A percentile compares a stretch with the other conserved stretches of the same genome.
Conservation (phyloP, 2,329 filamentous ascomycete genomes). For the Fusarium avenaceum region DNA sequence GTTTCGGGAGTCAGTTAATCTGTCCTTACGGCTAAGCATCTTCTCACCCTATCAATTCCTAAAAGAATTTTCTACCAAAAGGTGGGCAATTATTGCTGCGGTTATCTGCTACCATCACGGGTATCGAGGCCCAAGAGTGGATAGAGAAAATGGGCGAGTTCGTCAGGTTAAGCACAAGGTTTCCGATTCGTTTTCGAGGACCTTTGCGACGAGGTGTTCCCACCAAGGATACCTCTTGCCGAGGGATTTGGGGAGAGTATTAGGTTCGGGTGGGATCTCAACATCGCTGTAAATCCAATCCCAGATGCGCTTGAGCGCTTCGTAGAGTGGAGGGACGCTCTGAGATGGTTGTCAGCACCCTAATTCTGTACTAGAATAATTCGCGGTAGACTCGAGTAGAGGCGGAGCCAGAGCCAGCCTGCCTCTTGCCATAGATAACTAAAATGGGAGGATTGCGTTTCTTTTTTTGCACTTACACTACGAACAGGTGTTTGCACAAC, state of each 20-base stretch:
- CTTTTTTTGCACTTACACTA: constrained; percentile 53
- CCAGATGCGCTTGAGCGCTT: constrained; percentile 53
- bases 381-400: constrained; percentile 28
- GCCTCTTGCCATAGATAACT: constrained; percentile 27
- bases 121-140: constrained; percentile 27
- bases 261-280: constrained; percentile 26
- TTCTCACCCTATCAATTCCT: constrained; percentile 28
- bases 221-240: constrained; percentile 55
- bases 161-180: constrained; percentile 57
- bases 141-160: constrained; percentile 28
- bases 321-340: constrained; percentile 58
- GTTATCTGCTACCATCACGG: constrained; percentile 35
- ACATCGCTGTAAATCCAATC: constrained; percentile 53
- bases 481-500: constrained; percentile 56
- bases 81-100: constrained; percentile 48
- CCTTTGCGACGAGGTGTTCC: constrained; percentile 55
- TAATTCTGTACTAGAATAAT: constrained; percentile 41
- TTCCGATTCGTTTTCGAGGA: constrained; percentile 52
- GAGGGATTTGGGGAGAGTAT: constrained; percentile 44
- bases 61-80: constrained; percentile 44
- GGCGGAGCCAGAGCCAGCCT: constrained; percentile 47
- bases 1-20: constrained; percentile 51
- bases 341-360: constrained; percentile 45
- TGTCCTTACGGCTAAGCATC: constrained; percentile 17
- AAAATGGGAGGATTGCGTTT: constrained; percentile 26